These are phyloP conservation scores for Trapa incisa DNA, from an alignment of 345 rosid genomes.

Conservation along the genomic window DNA sequence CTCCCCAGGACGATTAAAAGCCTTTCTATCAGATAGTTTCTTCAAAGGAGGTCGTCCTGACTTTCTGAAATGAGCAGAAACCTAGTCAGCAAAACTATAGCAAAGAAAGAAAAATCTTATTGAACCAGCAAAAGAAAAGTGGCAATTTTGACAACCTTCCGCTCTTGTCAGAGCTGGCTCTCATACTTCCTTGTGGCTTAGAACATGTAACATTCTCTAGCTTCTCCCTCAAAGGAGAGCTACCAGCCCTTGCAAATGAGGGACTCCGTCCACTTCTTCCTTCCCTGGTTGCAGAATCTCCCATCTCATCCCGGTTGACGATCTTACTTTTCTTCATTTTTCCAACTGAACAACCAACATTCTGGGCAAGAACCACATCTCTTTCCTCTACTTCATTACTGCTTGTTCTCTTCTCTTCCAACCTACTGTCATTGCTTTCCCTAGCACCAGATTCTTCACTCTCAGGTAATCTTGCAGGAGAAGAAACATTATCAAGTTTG, in stretches of 20 bases:
- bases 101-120: not conserved
- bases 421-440: conserved; percentile 26
- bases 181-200: conserved; percentile 32
- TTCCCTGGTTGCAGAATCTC: conserved; percentile 38
- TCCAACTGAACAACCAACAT: conserved; percentile 17
- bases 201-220: conserved; percentile 29
- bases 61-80: conserved; percentile 28
- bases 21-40: conserved; percentile 39
- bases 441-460: conserved; percentile 42
- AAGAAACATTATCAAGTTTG: conserved; percentile 33
- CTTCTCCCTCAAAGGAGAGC: conserved; percentile 30
- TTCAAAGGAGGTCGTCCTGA: conserved; percentile 52
- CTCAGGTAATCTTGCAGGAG: conserved; percentile 44
- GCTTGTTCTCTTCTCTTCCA: conserved; percentile 23
- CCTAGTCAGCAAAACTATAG: not conserved
- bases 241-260: conserved; percentile 20
- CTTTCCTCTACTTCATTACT: conserved; percentile 26
- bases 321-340: conserved; percentile 27
- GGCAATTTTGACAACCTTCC: conserved; percentile 27
- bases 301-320: conserved; percentile 22
- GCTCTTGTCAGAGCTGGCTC: conserved; percentile 31
- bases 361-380: conserved; percentile 11
- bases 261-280: conserved; percentile 37
- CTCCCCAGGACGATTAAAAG: conserved; percentile 23
- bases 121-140: conserved; percentile 5